Evolutionary conservation across 257 asterid species (phyloP), one percentile per base, ranked within the genome.

Genomic region (Haberlea rhodopensis): DNA sequence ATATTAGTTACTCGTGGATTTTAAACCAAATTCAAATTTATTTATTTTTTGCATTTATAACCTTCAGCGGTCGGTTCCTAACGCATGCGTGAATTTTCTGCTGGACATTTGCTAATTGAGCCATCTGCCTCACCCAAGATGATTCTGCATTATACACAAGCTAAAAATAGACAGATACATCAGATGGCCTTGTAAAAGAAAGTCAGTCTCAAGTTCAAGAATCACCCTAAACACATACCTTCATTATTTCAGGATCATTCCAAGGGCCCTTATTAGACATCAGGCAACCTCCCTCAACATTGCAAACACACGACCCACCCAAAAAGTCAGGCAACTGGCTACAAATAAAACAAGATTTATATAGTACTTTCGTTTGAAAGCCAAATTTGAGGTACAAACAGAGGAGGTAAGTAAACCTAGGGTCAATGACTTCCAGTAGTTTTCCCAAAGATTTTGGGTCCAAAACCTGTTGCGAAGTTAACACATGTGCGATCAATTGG

Each of bases 261-360:
- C 98, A 91, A 29, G 98, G 98, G 52, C 98, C 98, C 81, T 82
- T 84, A 78, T 81, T 84, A 25, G 98, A 87, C 79, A 83, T 81
- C 71, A 91, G 88, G 79, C 98, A 91, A 70, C 96, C 96, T 73
- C 96, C 96, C 75, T 91, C 96, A 37, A 69, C 75, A 62, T 80
- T 70, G 75, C 98, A 91, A 27, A 81, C 61, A 82, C 98, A 91
- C 32, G 96, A 78, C 63, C 96, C 98, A 34, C 98, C 98, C 78
- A 91, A 74, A 75, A 91, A 87, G 66, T 89, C 87, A 2, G 98
- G 96, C 81, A 91, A 71, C 75, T 91, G 96, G 79, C 98, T 91
- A 81, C 65, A 57, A 66, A 60, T 43, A 59, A 58, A 20, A 66
- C 22, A 11, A 37, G 66, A 61, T 67, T 34, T 16, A 49, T 68